Percentiles rank a stretch among this genome's conserved stretches.
Evolutionary conservation across 257 asterid species (phyloP).

Genomic region (Ligustrum vulgare): DNA sequence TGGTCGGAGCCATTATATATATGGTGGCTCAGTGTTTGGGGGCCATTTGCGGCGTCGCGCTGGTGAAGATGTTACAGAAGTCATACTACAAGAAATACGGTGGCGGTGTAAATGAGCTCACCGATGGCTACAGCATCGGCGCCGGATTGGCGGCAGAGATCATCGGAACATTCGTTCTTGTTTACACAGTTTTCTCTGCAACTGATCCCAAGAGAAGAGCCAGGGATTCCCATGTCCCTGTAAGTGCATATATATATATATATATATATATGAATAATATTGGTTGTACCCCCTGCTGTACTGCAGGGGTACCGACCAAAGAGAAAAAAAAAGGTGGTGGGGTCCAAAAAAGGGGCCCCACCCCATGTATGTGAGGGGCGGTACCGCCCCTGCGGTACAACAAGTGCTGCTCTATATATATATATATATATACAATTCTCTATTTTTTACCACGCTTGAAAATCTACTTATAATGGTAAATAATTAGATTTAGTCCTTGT

Average conservation of each 20-base stretch:
- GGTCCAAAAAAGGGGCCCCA: too few species aligned
- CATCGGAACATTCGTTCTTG: conserved; percentile 43
- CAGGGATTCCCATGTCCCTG: conserved; percentile 57
- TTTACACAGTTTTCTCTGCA: conserved; percentile 52
- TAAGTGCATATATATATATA: conserved; percentile 17
- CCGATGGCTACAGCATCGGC: conserved; percentile 31
- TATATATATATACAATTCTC: too few species aligned
- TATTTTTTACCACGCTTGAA: too few species aligned
- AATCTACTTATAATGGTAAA: too few species aligned
- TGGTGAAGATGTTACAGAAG: conserved; percentile 40
- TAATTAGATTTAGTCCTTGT: conserved; percentile 15
- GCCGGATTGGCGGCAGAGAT: conserved; percentile 44
- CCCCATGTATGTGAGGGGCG: too few species aligned
- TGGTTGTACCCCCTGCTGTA: too few species aligned
- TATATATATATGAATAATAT: too few species aligned
- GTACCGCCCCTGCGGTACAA: too few species aligned
- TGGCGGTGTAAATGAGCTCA: conserved; percentile 38
- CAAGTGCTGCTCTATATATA: too few species aligned
- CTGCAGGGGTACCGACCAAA: too few species aligned
- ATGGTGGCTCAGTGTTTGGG: conserved; percentile 51
- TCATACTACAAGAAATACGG: conserved; percentile 33
- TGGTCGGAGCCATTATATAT: conserved; percentile 39
- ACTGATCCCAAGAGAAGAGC: conserved; percentile 59
- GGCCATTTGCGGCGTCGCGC: conserved; percentile 45
- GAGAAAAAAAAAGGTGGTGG: too few species aligned